Evolutionary conservation across 2,329 filamentous ascomycete species (phyloP).

Genomic region (Hypoxylon sp.): DNA sequence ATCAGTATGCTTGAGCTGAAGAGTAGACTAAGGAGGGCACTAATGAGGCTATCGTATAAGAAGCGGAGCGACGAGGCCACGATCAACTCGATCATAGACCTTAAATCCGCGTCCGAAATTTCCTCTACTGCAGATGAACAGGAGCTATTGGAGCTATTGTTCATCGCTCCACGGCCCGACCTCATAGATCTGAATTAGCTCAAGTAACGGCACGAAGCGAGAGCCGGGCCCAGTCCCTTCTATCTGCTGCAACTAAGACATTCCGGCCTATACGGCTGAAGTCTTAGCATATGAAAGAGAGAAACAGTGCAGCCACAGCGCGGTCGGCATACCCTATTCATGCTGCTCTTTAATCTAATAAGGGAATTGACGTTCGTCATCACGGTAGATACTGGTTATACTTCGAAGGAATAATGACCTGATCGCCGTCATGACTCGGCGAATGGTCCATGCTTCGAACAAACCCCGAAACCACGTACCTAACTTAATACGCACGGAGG

Average conservation of each 20-base stretch:
- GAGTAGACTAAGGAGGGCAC: constrained; percentile 5
- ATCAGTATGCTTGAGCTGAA: neutral
- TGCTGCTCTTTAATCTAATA: neutral
- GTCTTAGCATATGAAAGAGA: constrained; percentile 6
- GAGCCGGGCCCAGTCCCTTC: neutral
- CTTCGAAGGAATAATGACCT: neutral
- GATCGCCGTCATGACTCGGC: neutral
- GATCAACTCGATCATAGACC: neutral
- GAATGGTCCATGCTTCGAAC: neutral
- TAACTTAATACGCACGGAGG: no score
- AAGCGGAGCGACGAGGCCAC: neutral
- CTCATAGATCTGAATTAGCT: neutral
- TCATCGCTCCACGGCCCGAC: neutral
- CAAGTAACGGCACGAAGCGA: neutral
- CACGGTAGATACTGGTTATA: neutral
- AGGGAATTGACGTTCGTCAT: neutral
- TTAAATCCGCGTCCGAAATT: neutral
- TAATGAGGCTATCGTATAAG: neutral
- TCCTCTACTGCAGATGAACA: neutral
- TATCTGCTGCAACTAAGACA: neutral
- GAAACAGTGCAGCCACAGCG: neutral
- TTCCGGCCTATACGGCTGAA: constrained; percentile 18
- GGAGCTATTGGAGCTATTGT: neutral
- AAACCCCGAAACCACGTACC: neutral
- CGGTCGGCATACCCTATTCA: neutral